Evolutionary conservation across 2,329 filamentous ascomycete genomes (phyloP), one percentile per base, ranked within the genome.

Genomic region (Penicillium sp.): DNA sequence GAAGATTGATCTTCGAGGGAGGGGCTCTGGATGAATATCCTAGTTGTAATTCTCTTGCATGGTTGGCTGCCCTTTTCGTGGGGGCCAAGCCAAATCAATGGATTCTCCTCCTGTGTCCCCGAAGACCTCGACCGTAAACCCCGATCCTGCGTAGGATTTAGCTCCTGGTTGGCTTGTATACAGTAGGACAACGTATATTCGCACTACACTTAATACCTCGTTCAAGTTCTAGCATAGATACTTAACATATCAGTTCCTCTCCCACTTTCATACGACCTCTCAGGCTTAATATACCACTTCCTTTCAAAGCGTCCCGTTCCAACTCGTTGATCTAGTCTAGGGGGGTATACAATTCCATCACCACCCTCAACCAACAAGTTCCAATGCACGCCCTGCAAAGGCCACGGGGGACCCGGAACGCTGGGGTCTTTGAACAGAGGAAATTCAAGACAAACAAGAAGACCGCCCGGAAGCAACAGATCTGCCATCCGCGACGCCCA

Each of bases 401-500:
- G 67, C 70, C 71, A 76, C 4, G 74, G 75, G 3, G 73, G 74
- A 2, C 74, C 73, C 4, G 65, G 66, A 7, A 64, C 54, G 30
- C 54, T 63, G 3, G 63, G 62, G 39, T 68, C 59, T 55, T 75
- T 76, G 51, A 68, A 74, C 34, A 76, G 51, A 0, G 75, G 74
- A 48, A 76, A 76, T 52, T 76, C 73, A 20, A 76, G 60, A 51
- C 84, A 86, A 45, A 87, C 67, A 21, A 87, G 73, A 30, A 78
- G 74, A 18, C 83, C 83, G 60, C 66, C 63, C 5, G 75, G 75
- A 17, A 70, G 59, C 24, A 87, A 73, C 32, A 86, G 74, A 32
- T 78, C 66, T 12, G 51, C 48, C 70, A 83, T 81, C 48, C 81
- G 74, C 48, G 68, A 68, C 10, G 83, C 79, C 84, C 84, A 87